Evolutionary conservation across 129 eudicot genomes (phyloP).

Genomic region (Helianthus annuus): DNA sequence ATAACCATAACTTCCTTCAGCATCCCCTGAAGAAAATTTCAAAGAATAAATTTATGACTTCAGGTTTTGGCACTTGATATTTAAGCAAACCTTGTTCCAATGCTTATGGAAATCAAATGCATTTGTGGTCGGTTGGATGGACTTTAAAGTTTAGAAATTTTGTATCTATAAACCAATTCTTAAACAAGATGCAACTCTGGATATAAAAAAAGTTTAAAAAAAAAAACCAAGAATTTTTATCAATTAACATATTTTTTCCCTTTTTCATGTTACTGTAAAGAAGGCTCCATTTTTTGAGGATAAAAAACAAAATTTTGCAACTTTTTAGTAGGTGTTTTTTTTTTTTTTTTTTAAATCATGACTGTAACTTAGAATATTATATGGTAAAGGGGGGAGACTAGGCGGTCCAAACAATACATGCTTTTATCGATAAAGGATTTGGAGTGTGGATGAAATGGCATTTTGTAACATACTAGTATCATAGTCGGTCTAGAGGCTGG

Average conservation of each 20-base stretch:
- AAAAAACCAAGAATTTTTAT: background rate
- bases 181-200: slow-evolving; percentile 8
- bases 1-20: background rate
- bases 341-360: background rate
- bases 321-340: background rate
- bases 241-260: background rate
- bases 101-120: background rate
- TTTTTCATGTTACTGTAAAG: background rate
- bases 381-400: background rate
- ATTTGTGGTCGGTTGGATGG: background rate
- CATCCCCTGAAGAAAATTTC: background rate
- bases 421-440: background rate
- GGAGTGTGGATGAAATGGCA: background rate
- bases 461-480: background rate
- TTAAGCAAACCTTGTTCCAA: background rate
- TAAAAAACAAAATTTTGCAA: background rate
- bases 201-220: background rate
- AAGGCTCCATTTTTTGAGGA: background rate
- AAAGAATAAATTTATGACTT: slow-evolving; percentile 3
- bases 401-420: background rate
- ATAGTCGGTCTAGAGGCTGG: background rate
- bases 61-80: slow-evolving; percentile 4
- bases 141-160: background rate
- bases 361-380: background rate
- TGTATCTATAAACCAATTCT: background rate